phyloP scores from a whole-genome alignment of 805 yeast genomes.

The Cyberlindnera galapagoensis region DNA sequence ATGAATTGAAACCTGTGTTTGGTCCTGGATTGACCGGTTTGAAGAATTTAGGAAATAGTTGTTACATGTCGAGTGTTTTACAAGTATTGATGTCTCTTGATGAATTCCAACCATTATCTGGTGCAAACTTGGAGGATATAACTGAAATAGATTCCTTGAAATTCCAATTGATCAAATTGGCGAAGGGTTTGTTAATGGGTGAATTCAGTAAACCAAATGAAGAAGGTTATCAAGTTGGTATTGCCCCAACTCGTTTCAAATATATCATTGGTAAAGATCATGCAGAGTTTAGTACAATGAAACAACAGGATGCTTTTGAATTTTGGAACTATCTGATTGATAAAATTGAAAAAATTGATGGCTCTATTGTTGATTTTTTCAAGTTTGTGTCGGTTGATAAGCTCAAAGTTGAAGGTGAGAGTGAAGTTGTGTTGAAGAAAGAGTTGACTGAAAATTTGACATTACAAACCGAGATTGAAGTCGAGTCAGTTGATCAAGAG shows the following conservation, averaged over 20 bases:
- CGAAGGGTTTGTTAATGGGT: conserved; percentile 75
- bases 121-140: conserved; percentile 34
- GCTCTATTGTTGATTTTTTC: conserved; percentile 39
- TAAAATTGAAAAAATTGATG: conserved; percentile 45
- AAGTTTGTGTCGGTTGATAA: conserved; percentile 63
- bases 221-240: conserved; percentile 58
- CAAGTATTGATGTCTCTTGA: conserved; percentile 55
- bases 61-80: conserved; percentile 77
- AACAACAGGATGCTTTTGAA: conserved; percentile 95
- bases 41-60: conserved; percentile 87
- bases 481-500: conserved; percentile 30
- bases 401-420: conserved; percentile 41
- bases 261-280: conserved; percentile 70
- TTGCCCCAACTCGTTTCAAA: conserved; percentile 73
- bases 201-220: conserved; percentile 57
- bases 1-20: conserved; percentile 52
- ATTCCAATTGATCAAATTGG: conserved; percentile 73
- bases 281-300: conserved; percentile 75
- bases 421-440: conserved; percentile 47
- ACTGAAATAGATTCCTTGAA: conserved; percentile 42
- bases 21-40: conserved; percentile 82
- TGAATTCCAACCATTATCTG: conserved; percentile 22
- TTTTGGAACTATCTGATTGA: conserved; percentile 66
- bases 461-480: conserved; percentile 45
- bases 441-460: conserved; percentile 61